These are phyloP conservation scores for Funneliformis mosseae DNA, from an alignment of 192 early-diverging fungal genomes.

Conservation along the genomic window DNA sequence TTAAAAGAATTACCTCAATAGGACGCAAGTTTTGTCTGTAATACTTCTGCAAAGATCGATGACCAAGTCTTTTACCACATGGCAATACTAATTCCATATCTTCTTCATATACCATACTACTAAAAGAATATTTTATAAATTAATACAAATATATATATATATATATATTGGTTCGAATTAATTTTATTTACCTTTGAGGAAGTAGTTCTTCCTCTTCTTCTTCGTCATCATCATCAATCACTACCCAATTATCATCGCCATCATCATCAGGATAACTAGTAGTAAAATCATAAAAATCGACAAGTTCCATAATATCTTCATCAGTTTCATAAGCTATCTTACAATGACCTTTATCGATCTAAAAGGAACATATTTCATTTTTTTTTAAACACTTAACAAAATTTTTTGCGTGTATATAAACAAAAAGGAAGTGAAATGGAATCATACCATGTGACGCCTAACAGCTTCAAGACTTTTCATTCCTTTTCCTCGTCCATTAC, in stretches of 20 bases:
- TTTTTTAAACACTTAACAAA: neutral
- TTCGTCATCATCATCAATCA: conserved; percentile 52
- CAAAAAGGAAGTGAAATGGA: neutral
- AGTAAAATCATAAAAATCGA: conserved; percentile 96
- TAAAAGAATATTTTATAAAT: conserved; percentile 41
- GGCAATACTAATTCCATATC: conserved; percentile 88
- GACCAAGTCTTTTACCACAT: conserved; percentile 78
- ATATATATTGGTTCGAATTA: too few species aligned
- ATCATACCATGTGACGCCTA: conserved; percentile 84
- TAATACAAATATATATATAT: neutral
- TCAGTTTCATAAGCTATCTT: conserved; percentile 96
- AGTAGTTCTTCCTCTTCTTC: conserved; percentile 50
- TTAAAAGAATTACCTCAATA: conserved; percentile 50
- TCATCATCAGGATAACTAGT: conserved; percentile 78
- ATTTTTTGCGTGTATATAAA: neutral
- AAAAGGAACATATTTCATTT: neutral
- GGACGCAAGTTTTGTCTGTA: conserved; percentile 83
- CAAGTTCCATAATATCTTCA: conserved; percentile 86
- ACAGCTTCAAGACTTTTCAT: conserved; percentile 89
- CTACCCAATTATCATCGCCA: conserved; percentile 45
- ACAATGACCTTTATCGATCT: conserved; percentile 91
- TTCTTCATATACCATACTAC: conserved; percentile 63
- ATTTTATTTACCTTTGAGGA: neutral
- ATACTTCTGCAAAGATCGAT: conserved; percentile 77
- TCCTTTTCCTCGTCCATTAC: conserved; percentile 83